Conservation (phyloP, 306 rosid genomes). For the Vigna mungo region DNA sequence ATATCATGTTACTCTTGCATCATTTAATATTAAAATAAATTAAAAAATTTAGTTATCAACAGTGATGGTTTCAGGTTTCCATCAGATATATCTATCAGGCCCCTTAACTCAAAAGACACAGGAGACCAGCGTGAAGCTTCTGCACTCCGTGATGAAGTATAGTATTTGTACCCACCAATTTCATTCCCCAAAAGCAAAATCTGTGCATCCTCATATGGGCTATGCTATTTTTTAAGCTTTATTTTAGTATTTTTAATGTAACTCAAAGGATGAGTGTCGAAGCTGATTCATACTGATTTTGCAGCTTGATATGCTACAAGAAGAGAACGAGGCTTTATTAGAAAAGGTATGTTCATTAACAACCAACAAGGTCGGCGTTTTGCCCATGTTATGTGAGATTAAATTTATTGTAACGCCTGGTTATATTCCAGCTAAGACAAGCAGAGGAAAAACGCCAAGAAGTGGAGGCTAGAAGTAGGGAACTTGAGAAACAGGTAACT, state of each 20-base stretch:
- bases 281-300: constrained; percentile 49
- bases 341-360: constrained; percentile 67
- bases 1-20: too few species aligned
- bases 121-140: constrained; percentile 93
- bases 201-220: constrained; percentile 34
- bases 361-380: constrained; percentile 20
- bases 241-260: constrained; percentile 27
- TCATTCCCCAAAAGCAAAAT: constrained; percentile 34
- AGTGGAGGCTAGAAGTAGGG: constrained; percentile 91
- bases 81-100: constrained; percentile 65
- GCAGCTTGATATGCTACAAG: constrained; percentile 99
- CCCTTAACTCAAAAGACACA: constrained; percentile 56
- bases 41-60: neutral
- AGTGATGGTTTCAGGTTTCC: constrained; percentile 65
- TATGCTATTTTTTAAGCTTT: constrained; percentile 34
- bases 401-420: constrained; percentile 37
- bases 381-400: constrained; percentile 38
- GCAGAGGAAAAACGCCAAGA: constrained; percentile 86
- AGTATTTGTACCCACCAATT: constrained; percentile 39
- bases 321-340: constrained; percentile 68
- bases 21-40: too few species aligned
- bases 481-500: constrained; percentile 90
- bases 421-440: constrained; percentile 71
- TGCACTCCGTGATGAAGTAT: constrained; percentile 97
- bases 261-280: constrained; percentile 35